Conservation (phyloP, 257 asterid species). For the Cruciata laevipes region DNA sequence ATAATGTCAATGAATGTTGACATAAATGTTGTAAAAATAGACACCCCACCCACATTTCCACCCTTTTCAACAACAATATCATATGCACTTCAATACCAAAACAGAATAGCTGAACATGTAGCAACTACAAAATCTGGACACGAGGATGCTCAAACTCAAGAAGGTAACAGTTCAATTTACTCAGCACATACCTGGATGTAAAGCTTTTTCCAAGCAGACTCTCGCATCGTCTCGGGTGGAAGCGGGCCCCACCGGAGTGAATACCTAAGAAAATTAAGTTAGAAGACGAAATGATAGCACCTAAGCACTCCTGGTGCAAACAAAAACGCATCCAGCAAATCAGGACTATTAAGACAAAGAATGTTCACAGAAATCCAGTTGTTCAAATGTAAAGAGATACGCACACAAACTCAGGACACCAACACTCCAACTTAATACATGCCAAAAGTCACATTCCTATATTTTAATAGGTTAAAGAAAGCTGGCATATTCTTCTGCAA, state of each 20-base stretch:
- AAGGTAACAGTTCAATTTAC: neutral
- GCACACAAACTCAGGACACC: neutral
- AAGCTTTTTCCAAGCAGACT: constrained; percentile 85
- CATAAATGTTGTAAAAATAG: neutral
- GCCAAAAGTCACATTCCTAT: neutral
- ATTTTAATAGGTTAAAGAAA: neutral
- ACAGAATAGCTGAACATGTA: neutral
- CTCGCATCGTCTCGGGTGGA: constrained; percentile 69
- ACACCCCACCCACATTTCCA: neutral
- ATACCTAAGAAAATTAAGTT: constrained; percentile 31
- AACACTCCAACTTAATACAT: neutral
- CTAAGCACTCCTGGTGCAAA: neutral
- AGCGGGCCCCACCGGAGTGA: constrained; percentile 87
- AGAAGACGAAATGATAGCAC: neutral
- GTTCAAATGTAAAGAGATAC: neutral
- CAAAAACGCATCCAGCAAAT: neutral
- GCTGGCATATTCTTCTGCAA: neutral
- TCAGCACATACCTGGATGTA: constrained; percentile 33
- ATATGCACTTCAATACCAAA: neutral
- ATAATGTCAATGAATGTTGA: neutral
- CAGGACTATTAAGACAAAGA: neutral
- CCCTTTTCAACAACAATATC: neutral
- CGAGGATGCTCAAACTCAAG: neutral
- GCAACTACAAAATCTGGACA: neutral
- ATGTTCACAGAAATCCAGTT: neutral